Evolutionary conservation across 2,329 filamentous ascomycete genomes (phyloP).

Genomic region (Penicillium sp.): DNA sequence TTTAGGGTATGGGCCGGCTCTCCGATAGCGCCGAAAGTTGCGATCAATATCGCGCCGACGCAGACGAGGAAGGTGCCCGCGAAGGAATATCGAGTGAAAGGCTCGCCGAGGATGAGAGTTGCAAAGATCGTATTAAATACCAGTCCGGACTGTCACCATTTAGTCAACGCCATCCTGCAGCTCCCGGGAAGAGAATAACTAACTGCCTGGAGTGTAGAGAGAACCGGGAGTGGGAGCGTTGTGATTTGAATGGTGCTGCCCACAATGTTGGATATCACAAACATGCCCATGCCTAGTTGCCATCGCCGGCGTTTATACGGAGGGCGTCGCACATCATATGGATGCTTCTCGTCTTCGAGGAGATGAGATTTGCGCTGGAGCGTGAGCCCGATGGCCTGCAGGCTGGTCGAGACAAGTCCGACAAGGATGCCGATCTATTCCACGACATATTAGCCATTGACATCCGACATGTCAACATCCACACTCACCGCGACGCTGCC

Average conservation of each 20-base stretch:
- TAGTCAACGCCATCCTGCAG: slow-evolving; percentile 5
- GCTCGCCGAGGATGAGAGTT: slow-evolving; percentile 83
- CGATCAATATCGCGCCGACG: slow-evolving; percentile 82
- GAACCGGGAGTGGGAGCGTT: slow-evolving; percentile 84
- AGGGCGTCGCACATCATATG: slow-evolving; percentile 72
- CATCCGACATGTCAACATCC: not conserved
- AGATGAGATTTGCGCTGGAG: slow-evolving; percentile 97
- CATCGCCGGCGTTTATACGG: slow-evolving; percentile 87
- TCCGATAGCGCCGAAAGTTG: slow-evolving; percentile 86
- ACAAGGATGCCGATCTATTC: slow-evolving; percentile 82
- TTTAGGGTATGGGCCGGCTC: slow-evolving; percentile 84
- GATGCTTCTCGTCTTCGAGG: slow-evolving; percentile 87
- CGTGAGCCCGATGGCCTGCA: slow-evolving; percentile 91
- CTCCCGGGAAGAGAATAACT: slow-evolving; percentile 19
- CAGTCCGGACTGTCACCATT: slow-evolving; percentile 62
- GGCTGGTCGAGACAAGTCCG: slow-evolving; percentile 85
- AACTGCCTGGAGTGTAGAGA: slow-evolving; percentile 86
- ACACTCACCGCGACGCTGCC: slow-evolving; percentile 68
- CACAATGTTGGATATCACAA: slow-evolving; percentile 87
- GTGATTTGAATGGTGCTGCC: slow-evolving; percentile 98
- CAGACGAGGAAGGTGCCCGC: slow-evolving; percentile 86
- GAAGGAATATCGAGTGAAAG: slow-evolving; percentile 90
- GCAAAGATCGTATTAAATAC: slow-evolving; percentile 99
- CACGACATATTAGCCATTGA: slow-evolving; percentile 16
- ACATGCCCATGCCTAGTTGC: slow-evolving; percentile 94